Evolutionary conservation across 176 grass and related monocot genomes (phyloP).

Genomic region (Alopecurus myosuroides): DNA sequence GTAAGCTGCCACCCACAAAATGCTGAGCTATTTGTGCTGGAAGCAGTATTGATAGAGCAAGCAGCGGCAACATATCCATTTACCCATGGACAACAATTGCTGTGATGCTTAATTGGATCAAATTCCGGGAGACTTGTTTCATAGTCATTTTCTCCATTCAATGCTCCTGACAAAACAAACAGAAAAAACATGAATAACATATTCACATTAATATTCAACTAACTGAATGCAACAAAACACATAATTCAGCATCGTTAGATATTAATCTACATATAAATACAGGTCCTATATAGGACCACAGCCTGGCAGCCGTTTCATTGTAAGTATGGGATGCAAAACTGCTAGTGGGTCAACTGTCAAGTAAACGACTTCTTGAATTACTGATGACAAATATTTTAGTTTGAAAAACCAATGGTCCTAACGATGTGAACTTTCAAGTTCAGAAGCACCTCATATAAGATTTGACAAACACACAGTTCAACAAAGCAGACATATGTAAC

Average conservation of each 20-base stretch:
- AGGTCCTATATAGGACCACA: not conserved
- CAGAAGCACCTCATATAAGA: not conserved
- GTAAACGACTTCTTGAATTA: not conserved
- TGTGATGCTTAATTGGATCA: slow-evolving; percentile 96
- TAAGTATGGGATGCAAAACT: slow-evolving; percentile 10
- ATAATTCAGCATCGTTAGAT: not conserved
- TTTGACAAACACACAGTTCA: not conserved
- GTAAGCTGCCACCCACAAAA: slow-evolving; percentile 92
- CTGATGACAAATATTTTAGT: not conserved
- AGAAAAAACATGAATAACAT: not conserved
- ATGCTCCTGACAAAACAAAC: slow-evolving; percentile 41
- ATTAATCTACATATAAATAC: not conserved
- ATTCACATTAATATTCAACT: not conserved
- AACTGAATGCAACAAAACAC: not conserved
- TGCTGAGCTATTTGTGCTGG: slow-evolving; percentile 34
- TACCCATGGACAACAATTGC: slow-evolving; percentile 90
- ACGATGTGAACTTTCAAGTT: not conserved
- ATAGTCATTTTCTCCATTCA: slow-evolving; percentile 80
- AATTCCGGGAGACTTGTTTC: slow-evolving; percentile 65
- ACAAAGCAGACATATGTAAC: not conserved
- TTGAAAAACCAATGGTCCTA: not conserved
- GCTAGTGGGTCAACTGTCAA: not conserved
- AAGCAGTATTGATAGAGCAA: slow-evolving; percentile 51
- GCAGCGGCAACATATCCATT: slow-evolving; percentile 82
- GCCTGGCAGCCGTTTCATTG: not conserved